These are phyloP conservation scores for Fusarium sp. DNA, from an alignment of 2,329 filamentous ascomycete genomes.

Conservation along the genomic window DNA sequence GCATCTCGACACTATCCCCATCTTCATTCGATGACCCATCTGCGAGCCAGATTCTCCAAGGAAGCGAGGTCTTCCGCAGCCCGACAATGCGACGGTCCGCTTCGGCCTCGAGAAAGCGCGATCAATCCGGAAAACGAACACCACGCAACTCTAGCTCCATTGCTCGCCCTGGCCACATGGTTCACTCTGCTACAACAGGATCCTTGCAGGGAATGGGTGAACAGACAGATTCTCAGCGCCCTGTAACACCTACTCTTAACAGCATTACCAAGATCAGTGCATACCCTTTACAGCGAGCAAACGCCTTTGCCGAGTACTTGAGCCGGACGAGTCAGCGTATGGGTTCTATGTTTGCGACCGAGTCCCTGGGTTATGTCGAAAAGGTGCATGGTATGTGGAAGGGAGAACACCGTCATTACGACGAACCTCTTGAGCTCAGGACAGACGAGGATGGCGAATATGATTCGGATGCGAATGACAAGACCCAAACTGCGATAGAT, in stretches of 20 bases:
- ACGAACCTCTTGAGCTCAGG: conserved; percentile 68
- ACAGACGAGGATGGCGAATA: conserved; percentile 67
- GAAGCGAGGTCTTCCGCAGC: conserved; percentile 89
- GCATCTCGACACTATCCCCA: conserved; percentile 77
- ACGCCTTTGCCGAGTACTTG: conserved; percentile 86
- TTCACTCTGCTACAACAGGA: conserved; percentile 60
- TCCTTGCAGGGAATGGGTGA: conserved; percentile 47
- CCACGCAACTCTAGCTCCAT: conserved; percentile 37
- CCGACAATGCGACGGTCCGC: conserved; percentile 75
- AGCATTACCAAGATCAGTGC: conserved; percentile 74
- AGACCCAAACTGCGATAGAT: conserved; percentile 78
- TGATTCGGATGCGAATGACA: conserved; percentile 73
- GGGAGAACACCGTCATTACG: conserved; percentile 90
- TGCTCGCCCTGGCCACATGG: conserved; percentile 26
- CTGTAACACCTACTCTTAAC: conserved; percentile 63
- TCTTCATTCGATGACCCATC: conserved; percentile 84
- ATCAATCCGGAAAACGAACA: conserved; percentile 25
- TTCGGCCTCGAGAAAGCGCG: conserved; percentile 55
- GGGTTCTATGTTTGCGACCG: conserved; percentile 85
- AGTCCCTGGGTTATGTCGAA: conserved; percentile 96
- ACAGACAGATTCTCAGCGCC: conserved; percentile 37
- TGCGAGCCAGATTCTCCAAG: conserved; percentile 89
- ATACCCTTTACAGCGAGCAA: conserved; percentile 87
- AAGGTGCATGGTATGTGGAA: conserved; percentile 99
- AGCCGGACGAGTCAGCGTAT: conserved; percentile 85